A percentile compares a stretch with the other conserved stretches of the same genome.
Conservation (phyloP, 129 eudicot genomes). For the Chrysanthemum makinoi region DNA sequence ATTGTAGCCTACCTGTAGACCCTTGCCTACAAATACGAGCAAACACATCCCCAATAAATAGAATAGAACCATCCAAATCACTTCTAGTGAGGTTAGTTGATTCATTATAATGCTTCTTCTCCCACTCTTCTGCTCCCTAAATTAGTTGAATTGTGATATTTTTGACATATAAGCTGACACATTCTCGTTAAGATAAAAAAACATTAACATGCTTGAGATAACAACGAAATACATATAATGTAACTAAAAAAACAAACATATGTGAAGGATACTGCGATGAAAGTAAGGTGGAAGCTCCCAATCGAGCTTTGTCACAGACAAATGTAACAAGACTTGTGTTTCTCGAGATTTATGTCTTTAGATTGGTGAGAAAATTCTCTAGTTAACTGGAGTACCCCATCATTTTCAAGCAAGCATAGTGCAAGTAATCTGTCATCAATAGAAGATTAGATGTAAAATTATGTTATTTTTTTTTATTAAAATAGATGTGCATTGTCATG, state of each 20-base stretch:
- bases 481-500: neutral
- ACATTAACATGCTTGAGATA: conserved; percentile 14
- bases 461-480: neutral
- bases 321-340: conserved; percentile 63
- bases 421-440: conserved; percentile 57
- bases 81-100: conserved; percentile 18
- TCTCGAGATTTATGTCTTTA: conserved; percentile 31
- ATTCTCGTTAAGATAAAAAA: conserved; percentile 46
- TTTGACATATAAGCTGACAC: conserved; percentile 69
- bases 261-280: conserved; percentile 84
- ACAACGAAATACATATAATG: conserved; percentile 3
- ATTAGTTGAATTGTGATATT: conserved; percentile 62
- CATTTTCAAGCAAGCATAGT: conserved; percentile 75
- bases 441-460: neutral
- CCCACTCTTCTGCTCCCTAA: conserved; percentile 63
- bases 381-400: conserved; percentile 56
- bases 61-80: conserved; percentile 42
- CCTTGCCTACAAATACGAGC: conserved; percentile 89
- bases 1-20: conserved; percentile 59
- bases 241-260: neutral
- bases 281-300: conserved; percentile 64
- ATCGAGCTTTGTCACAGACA: conserved; percentile 86
- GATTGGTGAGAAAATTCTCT: conserved; percentile 52
- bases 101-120: conserved; percentile 26
- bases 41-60: conserved; percentile 72